A percentile compares a stretch with the other conserved stretches of the same genome.
phyloP scores from a whole-genome alignment of 805 yeast species.

The Osmozyma mogii region DNA sequence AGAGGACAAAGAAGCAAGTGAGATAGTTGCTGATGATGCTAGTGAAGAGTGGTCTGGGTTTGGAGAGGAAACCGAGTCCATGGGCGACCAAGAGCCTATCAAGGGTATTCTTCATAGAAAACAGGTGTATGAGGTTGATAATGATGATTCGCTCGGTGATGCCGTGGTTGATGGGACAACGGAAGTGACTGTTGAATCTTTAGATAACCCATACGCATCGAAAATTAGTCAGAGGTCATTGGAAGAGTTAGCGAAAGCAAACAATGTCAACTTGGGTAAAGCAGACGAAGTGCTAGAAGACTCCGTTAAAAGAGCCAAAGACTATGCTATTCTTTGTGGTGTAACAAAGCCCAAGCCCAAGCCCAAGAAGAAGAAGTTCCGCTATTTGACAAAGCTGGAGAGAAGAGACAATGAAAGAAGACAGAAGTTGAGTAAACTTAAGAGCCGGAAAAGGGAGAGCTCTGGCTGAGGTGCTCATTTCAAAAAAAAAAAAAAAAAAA shows the following conservation, averaged over 20 bases:
- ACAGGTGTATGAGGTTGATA: conserved; percentile 26
- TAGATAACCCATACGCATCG: conserved; percentile 37
- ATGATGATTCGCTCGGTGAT: conserved; percentile 16
- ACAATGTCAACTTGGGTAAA: conserved; percentile 62
- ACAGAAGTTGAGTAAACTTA: conserved; percentile 21
- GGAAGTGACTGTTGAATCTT: conserved; percentile 49
- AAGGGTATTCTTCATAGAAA: conserved; percentile 14
- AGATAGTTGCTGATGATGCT: no score
- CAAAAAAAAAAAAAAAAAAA: no score
- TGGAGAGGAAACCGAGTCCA: conserved; percentile 6
- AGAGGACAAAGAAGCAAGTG: no score
- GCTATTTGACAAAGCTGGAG: conserved; percentile 78
- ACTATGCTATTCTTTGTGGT: conserved; percentile 66
- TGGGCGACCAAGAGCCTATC: conserved; percentile 8
- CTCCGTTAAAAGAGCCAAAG: conserved; percentile 71
- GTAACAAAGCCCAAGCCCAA: conserved; percentile 36
- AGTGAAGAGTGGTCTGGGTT: conserved; percentile 39
- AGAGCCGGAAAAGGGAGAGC: conserved; percentile 13
- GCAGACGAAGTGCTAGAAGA: conserved; percentile 64
- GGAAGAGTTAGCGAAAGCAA: conserved; percentile 47
- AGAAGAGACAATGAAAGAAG: conserved; percentile 44
- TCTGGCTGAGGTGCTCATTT: no score
- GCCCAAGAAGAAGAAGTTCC: conserved; percentile 68
- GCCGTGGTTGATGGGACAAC: conserved; percentile 40
- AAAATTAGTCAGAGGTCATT: conserved; percentile 25